Evolutionary conservation across 139 green algal genomes (phyloP).

Genomic region (Pseudopediastrum boryanum): DNA sequence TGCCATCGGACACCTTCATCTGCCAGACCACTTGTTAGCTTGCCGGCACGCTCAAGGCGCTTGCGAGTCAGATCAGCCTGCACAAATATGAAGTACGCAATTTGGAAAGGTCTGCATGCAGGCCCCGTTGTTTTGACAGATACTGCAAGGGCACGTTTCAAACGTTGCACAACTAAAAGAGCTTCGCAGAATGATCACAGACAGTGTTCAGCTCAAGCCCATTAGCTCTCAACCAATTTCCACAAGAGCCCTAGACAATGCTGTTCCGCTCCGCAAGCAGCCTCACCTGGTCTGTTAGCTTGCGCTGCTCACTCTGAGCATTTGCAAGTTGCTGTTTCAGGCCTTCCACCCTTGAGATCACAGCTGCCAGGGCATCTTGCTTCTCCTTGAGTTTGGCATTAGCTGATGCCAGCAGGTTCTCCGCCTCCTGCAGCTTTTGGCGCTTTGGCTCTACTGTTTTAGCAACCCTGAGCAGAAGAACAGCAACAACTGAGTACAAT

Average conservation of each 20-base stretch:
- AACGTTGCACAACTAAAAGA: too few species aligned
- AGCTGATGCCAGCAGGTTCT: constrained; percentile 64
- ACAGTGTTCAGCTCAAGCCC: too few species aligned
- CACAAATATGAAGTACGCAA: too few species aligned
- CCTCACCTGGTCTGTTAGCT: constrained; percentile 71
- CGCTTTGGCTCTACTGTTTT: constrained; percentile 83
- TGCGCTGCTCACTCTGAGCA: constrained; percentile 72
- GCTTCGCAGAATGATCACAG: too few species aligned
- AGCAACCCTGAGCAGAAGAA: constrained; percentile 40
- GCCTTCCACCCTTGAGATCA: constrained; percentile 63
- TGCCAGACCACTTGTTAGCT: constrained; percentile 77
- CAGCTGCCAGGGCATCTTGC: constrained; percentile 66
- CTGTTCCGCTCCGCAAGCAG: too few species aligned
- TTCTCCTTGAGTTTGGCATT: constrained; percentile 79
- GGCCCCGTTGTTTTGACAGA: too few species aligned
- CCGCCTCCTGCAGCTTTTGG: constrained; percentile 65
- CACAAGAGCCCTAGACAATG: not conserved
- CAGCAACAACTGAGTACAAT: too few species aligned
- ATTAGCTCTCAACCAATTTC: not conserved
- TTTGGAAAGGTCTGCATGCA: too few species aligned
- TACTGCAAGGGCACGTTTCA: too few species aligned
- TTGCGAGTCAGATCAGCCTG: constrained; percentile 70
- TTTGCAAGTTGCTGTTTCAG: constrained; percentile 65
- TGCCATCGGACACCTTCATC: constrained; percentile 84
- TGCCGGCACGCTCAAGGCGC: constrained; percentile 75